phyloP scores from a whole-genome alignment of 176 grass and related monocot species.

The Chrysopogon serrulatus region DNA sequence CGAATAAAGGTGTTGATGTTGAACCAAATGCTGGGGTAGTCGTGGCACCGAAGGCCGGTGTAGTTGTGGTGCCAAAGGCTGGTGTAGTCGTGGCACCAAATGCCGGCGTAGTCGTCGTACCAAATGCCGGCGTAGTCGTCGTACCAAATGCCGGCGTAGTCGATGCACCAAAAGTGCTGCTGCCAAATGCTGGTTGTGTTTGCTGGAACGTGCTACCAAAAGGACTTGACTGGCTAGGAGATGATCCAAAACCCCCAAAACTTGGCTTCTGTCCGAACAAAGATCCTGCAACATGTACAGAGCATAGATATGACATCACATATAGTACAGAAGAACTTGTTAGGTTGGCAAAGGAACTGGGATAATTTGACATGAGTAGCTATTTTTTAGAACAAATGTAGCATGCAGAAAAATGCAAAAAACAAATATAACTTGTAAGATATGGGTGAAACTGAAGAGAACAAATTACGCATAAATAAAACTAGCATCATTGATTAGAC shows the following conservation, averaged over 20 bases:
- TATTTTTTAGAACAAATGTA: neutral
- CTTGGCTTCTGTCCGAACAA: slow-evolving; percentile 86
- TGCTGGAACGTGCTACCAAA: slow-evolving; percentile 79
- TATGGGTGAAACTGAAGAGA: neutral
- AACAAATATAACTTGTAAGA: neutral
- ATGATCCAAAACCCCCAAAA: slow-evolving; percentile 79
- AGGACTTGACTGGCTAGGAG: slow-evolving; percentile 67
- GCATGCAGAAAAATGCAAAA: neutral
- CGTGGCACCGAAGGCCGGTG: neutral
- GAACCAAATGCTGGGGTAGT: slow-evolving; percentile 47
- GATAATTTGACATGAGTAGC: neutral
- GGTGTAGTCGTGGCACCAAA: neutral
- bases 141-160: slow-evolving; percentile 14
- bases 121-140: neutral
- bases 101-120: too few species aligned
- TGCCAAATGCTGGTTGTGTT: slow-evolving; percentile 78
- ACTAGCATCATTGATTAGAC: too few species aligned
- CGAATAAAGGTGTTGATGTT: slow-evolving; percentile 59
- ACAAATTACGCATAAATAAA: too few species aligned
- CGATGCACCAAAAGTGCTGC: slow-evolving; percentile 51
- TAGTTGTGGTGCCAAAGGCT: neutral
- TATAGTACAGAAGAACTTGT: neutral
- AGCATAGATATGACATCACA: slow-evolving; percentile 2
- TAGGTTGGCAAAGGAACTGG: neutral
- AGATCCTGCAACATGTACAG: slow-evolving; percentile 47